A percentile compares a stretch with the other conserved stretches of the same genome.
phyloP scores from a whole-genome alignment of 2,329 filamentous ascomycete genomes.

The Metarhizium rileyi region DNA sequence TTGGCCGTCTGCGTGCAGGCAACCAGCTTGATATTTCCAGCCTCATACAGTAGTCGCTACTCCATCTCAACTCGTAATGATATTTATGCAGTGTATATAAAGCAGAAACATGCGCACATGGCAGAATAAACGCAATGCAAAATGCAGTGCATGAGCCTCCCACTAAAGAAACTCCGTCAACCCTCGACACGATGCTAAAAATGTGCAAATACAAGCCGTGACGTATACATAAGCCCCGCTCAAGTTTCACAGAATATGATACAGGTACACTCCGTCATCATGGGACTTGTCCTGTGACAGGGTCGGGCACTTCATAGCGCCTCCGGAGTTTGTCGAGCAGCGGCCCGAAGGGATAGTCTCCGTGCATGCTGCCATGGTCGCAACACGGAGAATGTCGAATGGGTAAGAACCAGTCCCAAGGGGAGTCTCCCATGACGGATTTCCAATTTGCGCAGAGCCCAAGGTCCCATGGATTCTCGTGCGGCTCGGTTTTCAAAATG shows the following conservation, averaged over 20 bases:
- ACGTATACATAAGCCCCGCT: not conserved
- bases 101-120: too few relatives aligned
- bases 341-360: constrained; percentile 59
- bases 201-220: not conserved
- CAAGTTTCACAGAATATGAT: not conserved
- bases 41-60: too few relatives aligned
- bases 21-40: too few relatives aligned
- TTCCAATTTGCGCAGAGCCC: constrained; percentile 62
- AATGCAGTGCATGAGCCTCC: too few relatives aligned
- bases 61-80: too few relatives aligned
- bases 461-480: constrained; percentile 81
- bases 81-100: too few relatives aligned
- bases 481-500: constrained; percentile 60
- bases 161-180: too few relatives aligned
- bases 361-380: constrained; percentile 53
- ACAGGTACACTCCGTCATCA: not conserved
- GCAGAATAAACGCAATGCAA: too few relatives aligned
- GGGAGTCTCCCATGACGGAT: constrained; percentile 64
- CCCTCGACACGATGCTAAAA: not conserved
- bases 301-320: constrained; percentile 19
- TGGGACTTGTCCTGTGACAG: not conserved
- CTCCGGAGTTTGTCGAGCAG: constrained; percentile 47
- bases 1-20: too few relatives aligned
- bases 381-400: constrained; percentile 65
- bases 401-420: constrained; percentile 74